These are phyloP conservation scores for Fusarium newnesense DNA, from an alignment of 2,329 filamentous ascomycete species.

Conservation along the genomic window DNA sequence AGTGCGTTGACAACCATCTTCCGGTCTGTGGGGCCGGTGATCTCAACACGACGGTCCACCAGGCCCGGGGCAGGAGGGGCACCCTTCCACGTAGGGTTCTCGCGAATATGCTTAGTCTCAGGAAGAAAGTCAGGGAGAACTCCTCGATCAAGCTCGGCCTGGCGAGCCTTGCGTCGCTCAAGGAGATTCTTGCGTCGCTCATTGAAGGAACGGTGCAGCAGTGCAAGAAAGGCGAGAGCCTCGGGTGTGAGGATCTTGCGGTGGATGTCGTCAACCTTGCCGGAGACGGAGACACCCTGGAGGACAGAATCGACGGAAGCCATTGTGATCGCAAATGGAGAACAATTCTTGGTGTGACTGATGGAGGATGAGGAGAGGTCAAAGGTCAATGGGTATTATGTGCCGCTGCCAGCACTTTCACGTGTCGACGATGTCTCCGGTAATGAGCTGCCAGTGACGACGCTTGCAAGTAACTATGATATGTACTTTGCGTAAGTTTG, in stretches of 20 bases:
- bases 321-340: constrained; percentile 58
- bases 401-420: constrained; percentile 43
- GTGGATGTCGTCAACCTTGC: constrained; percentile 79
- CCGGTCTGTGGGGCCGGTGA: constrained; percentile 94
- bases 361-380: constrained; percentile 4
- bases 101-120: constrained; percentile 94
- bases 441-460: constrained; percentile 22
- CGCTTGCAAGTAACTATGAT: constrained; percentile 12
- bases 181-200: constrained; percentile 86
- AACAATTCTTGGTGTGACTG: not conserved
- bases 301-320: constrained; percentile 79
- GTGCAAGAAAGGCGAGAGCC: constrained; percentile 89
- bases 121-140: constrained; percentile 91
- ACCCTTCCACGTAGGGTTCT: constrained; percentile 93
- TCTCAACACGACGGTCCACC: constrained; percentile 93
- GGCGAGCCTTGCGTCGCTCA: constrained; percentile 84
- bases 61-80: constrained; percentile 91
- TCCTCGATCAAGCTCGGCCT: constrained; percentile 93
- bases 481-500: not conserved
- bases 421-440: constrained; percentile 45
- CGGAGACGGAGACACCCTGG: constrained; percentile 88
- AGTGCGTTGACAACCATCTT: constrained; percentile 99
- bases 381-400: constrained; percentile 12
- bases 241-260: constrained; percentile 93
- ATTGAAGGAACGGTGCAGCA: constrained; percentile 96